Base-by-base conservation (phyloP, 176 grass and related monocot species). In the Echinochloa phyllopogon region DNA sequence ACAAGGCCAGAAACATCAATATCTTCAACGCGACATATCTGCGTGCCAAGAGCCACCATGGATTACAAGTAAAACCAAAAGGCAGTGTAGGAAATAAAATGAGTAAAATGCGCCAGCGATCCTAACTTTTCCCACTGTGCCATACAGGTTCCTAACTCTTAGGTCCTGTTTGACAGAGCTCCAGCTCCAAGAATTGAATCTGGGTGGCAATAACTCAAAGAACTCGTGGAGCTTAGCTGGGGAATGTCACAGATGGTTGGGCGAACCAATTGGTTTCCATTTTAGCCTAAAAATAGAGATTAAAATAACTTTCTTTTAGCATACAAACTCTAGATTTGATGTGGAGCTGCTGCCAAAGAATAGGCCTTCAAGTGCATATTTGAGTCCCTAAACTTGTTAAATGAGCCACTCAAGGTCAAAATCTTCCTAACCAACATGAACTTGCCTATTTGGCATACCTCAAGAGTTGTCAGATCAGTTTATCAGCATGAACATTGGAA, bases 11-110 rank as follows among this genome's bases (percentile, higher is more conserved):
- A 89, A 69, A 98, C 86, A 83, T 92, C 91, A 81, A 98, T 95
- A 88, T 98, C 96, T 95, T 98, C 96, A 89, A 98, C 96, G 25
- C 96, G 93, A 66, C 96, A 98, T 79, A 98, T 92, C 96, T 98
- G 87, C 73, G 90, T 83, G 75, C 38, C 37, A 82, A 76, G 64
- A 76, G 6, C 25, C 48, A 12, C 51, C 68, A 66, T 53, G 16
- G 40, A 20, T 81, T 74, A 86, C 72, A 85, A 72, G 40, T 79
- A 51, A 56, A 88, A 76, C 41, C 14, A 48, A 55, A 76, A 84
- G 3, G 2, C 25, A 71, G 58, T 64, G 4, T n/a, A 71, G 39
- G 29, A 76, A 68, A 82, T 47, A 68, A 52, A 48, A 72, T 70
- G 23, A 50, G 44, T 29, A 25, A 49, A 72, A 72, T 72, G 69